Conservation (phyloP, 83 land plant genomes). For the Picea abies region DNA sequence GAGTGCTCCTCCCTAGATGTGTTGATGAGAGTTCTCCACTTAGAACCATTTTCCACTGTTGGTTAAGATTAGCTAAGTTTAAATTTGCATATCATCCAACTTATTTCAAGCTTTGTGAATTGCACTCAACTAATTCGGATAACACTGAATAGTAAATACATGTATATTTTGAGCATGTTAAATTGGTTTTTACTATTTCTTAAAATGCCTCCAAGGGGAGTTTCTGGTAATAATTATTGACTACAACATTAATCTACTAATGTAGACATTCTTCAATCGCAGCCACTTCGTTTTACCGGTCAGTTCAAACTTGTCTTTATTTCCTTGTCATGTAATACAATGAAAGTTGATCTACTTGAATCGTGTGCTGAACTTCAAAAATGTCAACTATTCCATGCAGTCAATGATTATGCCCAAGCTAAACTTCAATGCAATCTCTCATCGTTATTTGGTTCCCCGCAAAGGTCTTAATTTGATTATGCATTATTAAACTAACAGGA, state of each 20-base stretch:
- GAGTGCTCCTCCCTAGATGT: not conserved
- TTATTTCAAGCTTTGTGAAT: no score
- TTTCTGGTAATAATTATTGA: not conserved
- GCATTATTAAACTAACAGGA: not conserved
- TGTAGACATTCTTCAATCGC: not conserved
- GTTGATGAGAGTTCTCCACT: not conserved
- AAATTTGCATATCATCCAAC: not conserved
- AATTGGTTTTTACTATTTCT: not conserved
- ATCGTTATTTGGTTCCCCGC: not conserved
- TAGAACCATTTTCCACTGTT: not conserved
- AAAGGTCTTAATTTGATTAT: not conserved
- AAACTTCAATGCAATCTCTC: not conserved
- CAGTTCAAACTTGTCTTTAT: not conserved
- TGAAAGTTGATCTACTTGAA: not conserved
- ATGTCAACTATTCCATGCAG: not conserved
- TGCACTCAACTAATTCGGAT: no score
- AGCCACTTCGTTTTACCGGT: not conserved
- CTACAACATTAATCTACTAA: not conserved
- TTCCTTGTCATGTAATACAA: not conserved
- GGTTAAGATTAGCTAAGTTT: not conserved
- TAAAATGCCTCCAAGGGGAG: not conserved
- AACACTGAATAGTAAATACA: no score
- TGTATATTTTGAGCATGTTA: not conserved
- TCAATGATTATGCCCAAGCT: not conserved
- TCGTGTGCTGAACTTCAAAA: not conserved